Base-by-base conservation (phyloP, 805 yeast species). In the Ogataea corticis region DNA sequence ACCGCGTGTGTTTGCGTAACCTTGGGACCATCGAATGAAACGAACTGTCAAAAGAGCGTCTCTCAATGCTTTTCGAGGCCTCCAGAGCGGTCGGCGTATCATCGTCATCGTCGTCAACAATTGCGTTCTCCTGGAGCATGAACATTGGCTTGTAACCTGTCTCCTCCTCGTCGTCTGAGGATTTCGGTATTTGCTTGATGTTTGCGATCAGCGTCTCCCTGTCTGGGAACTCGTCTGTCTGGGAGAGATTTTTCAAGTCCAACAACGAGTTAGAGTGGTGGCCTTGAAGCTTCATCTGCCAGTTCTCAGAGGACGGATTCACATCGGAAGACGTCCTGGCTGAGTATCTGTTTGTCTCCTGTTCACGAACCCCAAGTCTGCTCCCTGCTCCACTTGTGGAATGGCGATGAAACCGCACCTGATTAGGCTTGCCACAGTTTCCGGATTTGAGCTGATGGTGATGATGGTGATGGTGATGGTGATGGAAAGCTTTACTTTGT, bases 1-100 rank as follows among this genome's bases (percentile, higher is more conserved):
- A 80, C 43, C 83, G 68, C 0, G 85, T 79, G 35, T 57, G 62
- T 31, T 63, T 63, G 27, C 58, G 45, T n/a, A 51, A 34, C 10
- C 41, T 34, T 27, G 16, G 25, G 7, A 42, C 15, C 25, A 21
- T 21, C 31, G 51, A 5, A 7, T 37, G 17, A 15, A 43, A 25
- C 12, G 43, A 32, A 13, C 33, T 48, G 27, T 21, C 28, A 17
- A 42, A 23, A 13, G 39, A 28, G 2, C 37, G 45, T 9, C 41
- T 48, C 11, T 33, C 41, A 27, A 30, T n/a, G 31, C 35, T 18
- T 17, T 31, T 17, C 4, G 11, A 19, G 34, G 27, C 30, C 19
- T 18, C 36, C 13, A 28, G 12, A 29, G 14, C 7, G n/a, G 23
- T 12, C 11, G 29, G 27, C 17, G 40, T 37, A 9, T 44, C 41